These are phyloP conservation scores for Zangia roseola DNA, from an alignment of 768 basidiomycete species.

Conservation along the genomic window DNA sequence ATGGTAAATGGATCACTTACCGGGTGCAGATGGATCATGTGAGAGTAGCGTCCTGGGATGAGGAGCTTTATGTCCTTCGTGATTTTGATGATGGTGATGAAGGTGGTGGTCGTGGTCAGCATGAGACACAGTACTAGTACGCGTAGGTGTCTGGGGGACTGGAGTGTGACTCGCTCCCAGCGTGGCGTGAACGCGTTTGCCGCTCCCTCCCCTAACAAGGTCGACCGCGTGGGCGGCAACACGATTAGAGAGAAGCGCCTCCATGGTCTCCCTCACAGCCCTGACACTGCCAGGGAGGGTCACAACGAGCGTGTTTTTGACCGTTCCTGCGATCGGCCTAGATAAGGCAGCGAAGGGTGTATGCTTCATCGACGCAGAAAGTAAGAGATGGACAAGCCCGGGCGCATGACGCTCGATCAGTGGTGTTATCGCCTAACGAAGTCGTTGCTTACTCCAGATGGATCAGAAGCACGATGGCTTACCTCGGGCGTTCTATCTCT, in stretches of 20 bases:
- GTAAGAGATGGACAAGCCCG: slow-evolving; percentile 72
- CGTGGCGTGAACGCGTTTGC: slow-evolving; percentile 53
- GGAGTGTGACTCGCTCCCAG: slow-evolving; percentile 37
- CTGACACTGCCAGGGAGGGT: slow-evolving; percentile 86
- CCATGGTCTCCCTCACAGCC: slow-evolving; percentile 78
- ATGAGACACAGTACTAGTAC: too few relatives aligned
- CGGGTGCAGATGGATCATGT: slow-evolving; percentile 66
- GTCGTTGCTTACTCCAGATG: too few relatives aligned
- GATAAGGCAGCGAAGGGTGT: slow-evolving; percentile 83
- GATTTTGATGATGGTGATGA: slow-evolving; percentile 36
- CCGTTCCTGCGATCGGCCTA: slow-evolving; percentile 77
- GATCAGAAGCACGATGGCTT: background rate
- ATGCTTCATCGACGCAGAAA: slow-evolving; percentile 64
- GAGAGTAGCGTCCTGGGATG: slow-evolving; percentile 59
- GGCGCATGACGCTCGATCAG: slow-evolving; percentile 67
- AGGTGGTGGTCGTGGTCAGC: slow-evolving; percentile 27
- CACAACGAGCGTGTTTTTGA: slow-evolving; percentile 63
- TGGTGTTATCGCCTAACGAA: slow-evolving; percentile 51
- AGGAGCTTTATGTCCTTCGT: slow-evolving; percentile 46
- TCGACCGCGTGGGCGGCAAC: slow-evolving; percentile 72
- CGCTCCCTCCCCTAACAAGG: slow-evolving; percentile 66
- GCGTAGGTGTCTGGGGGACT: too few relatives aligned
- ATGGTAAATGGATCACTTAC: slow-evolving; percentile 38
- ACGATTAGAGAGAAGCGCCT: slow-evolving; percentile 54
- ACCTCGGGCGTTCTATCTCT: slow-evolving; percentile 87